Percentiles rank a stretch among this genome's conserved stretches.
phyloP scores from a whole-genome alignment of 345 rosid species.

The Ceriops tagal region DNA sequence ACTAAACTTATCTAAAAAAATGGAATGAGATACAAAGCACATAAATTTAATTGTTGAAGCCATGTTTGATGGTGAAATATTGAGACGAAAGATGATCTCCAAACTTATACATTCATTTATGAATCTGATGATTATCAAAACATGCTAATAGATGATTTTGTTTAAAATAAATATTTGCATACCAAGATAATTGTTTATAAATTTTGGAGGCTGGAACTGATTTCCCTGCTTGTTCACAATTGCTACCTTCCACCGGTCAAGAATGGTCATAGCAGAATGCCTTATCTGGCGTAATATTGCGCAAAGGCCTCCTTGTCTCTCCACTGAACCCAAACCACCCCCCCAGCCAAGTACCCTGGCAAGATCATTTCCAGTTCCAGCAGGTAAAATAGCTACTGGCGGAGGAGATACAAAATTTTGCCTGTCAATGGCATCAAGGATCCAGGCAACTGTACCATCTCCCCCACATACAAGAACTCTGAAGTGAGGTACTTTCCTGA shows the following conservation, averaged over 20 bases:
- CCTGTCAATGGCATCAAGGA: constrained; percentile 76
- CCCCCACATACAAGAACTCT: constrained; percentile 93
- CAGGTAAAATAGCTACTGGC: constrained; percentile 88
- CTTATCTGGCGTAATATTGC: constrained; percentile 66
- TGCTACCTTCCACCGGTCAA: constrained; percentile 82
- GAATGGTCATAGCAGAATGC: constrained; percentile 84
- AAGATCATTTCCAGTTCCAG: constrained; percentile 97
- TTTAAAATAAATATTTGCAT: constrained; percentile 15
- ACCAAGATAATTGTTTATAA: constrained; percentile 93
- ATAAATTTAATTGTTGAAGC: background rate
- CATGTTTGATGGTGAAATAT: background rate
- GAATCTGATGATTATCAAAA: constrained; percentile 1
- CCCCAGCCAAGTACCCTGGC: constrained; percentile 89
- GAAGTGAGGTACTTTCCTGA: constrained; percentile 82
- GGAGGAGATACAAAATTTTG: constrained; percentile 90
- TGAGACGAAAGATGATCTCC: background rate
- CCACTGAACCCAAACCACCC: constrained; percentile 76
- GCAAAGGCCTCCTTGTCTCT: constrained; percentile 80
- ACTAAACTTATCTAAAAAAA: background rate
- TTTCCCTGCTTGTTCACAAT: constrained; percentile 58
- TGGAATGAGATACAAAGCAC: background rate
- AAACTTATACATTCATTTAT: background rate
- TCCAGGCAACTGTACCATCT: constrained; percentile 96
- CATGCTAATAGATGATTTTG: background rate
- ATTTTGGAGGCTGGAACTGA: constrained; percentile 61